Evolutionary conservation across 768 basidiomycete species (phyloP).

Genomic region (Xanthoconium purpureum): DNA sequence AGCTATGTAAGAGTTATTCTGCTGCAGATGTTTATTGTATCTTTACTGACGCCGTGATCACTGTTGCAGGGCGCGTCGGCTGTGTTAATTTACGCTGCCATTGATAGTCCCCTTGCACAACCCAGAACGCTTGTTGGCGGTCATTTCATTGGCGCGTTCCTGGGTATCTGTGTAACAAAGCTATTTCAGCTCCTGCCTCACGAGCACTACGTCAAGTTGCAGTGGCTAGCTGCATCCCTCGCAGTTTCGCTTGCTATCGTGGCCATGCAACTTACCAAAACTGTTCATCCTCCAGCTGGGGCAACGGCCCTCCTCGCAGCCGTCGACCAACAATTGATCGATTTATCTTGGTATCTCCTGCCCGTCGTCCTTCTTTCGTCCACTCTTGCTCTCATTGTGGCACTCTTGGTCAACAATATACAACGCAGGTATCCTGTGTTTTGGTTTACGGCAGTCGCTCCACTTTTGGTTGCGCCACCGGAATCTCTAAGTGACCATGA

Average conservation of each 20-base stretch:
- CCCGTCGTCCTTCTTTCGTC: slow-evolving; percentile 51
- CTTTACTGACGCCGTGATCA: background rate
- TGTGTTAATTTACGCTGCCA: slow-evolving; percentile 50
- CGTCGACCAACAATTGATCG: slow-evolving; percentile 38
- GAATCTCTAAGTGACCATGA: background rate
- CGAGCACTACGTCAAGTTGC: slow-evolving; percentile 41
- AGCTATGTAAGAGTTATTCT: slow-evolving; percentile 19
- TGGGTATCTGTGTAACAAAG: slow-evolving; percentile 50
- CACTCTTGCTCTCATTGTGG: slow-evolving; percentile 41
- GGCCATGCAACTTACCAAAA: slow-evolving; percentile 51
- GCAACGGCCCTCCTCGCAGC: slow-evolving; percentile 54
- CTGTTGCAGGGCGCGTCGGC: slow-evolving; percentile 49
- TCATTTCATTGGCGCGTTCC: slow-evolving; percentile 38
- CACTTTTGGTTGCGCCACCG: background rate
- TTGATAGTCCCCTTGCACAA: slow-evolving; percentile 53
- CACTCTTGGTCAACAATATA: slow-evolving; percentile 49
- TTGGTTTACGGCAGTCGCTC: slow-evolving; percentile 35
- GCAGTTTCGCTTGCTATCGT: slow-evolving; percentile 43
- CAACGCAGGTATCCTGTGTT: slow-evolving; percentile 45
- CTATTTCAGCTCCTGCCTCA: slow-evolving; percentile 46
- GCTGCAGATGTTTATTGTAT: background rate
- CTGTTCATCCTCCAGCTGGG: slow-evolving; percentile 55
- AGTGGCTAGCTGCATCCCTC: slow-evolving; percentile 40
- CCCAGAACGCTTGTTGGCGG: slow-evolving; percentile 50
- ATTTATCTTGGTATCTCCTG: slow-evolving; percentile 53